Base-by-base conservation (phyloP, 495 filamentous ascomycete species). In the Hapsidospora chrysogenum region DNA sequence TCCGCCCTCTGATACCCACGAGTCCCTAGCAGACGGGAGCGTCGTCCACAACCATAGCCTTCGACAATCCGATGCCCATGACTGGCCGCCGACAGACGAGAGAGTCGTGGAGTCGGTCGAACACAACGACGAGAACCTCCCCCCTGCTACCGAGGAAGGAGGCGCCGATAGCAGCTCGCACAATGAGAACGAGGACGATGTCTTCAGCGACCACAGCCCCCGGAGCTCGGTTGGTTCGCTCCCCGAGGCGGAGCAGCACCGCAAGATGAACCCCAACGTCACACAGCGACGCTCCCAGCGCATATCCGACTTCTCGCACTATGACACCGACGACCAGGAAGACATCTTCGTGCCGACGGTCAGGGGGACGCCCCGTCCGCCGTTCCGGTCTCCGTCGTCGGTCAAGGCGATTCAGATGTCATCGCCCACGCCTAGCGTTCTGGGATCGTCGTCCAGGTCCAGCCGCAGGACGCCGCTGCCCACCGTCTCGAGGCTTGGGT, bases 381-480 rank as follows among this genome's bases (percentile, higher is more conserved):
- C 56, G 9, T 61, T 66, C 47, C 55, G 62, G 28, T 81, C 81
- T 7, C 74, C 80, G 1, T 83, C 78, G 23, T 80, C 77, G 1
- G 74, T 87, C 6, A 66, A 74, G 25, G 76, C 76, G 1, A 74
- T 89, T 60, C 81, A 87, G 46, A 81, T 87, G 74, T 66, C 72
- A 0, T 76, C 74, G 3, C 74, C 76, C 1, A 63, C 73, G 0
- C 60, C 63, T 6, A 63, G 60, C 3, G 49, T 64, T 19, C 61
- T 60, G 17, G 49, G 47, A 26, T 49, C 44, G 43, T 56, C 46
- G 23, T 63, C 62, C 14, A 59, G 66, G 15, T 47, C 46, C 38
- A 50, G 45, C 53, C 42, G 46, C 41, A 37, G 54, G 19, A 32
- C 18, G 15, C 22, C 37, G 10, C 39, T 60, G 37, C 70, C 64